Percentiles rank a stretch among this genome's conserved stretches.
Conservation (phyloP, 2,329 filamentous ascomycete species). For the Colletotrichum eremochloae region DNA sequence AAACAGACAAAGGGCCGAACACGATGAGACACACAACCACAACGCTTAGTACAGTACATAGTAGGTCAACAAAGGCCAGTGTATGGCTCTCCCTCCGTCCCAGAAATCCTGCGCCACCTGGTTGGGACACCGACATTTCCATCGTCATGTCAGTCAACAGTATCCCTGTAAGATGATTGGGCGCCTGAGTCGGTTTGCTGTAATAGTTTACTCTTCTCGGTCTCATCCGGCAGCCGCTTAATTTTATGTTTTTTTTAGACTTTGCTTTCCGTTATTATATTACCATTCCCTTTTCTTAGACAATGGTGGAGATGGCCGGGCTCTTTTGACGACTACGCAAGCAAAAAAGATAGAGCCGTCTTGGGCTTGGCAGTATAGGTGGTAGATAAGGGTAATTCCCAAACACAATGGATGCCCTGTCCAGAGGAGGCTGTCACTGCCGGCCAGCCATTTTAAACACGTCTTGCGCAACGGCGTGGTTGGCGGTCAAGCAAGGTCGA, state of each 20-base stretch:
- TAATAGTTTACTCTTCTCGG: neutral
- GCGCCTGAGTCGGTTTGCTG: slow-evolving; percentile 15
- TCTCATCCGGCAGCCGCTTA: slow-evolving; percentile 14
- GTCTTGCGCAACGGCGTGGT: slow-evolving; percentile 7
- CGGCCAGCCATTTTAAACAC: neutral
- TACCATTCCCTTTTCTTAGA: neutral
- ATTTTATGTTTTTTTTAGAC: too few species aligned
- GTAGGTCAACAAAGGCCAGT: slow-evolving; percentile 19
- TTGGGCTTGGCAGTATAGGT: neutral
- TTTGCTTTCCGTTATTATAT: neutral
- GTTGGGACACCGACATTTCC: slow-evolving; percentile 29
- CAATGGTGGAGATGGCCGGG: slow-evolving; percentile 8
- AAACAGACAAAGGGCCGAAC: slow-evolving; percentile 19
- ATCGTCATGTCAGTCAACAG: neutral
- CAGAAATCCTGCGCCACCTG: neutral
- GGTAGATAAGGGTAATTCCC: neutral
- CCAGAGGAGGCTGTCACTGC: neutral
- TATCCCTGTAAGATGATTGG: slow-evolving; percentile 41
- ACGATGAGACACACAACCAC: neutral
- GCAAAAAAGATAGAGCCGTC: neutral
- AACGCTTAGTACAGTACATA: neutral
- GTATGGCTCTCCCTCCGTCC: neutral
- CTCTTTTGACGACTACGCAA: neutral
- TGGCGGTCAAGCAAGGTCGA: neutral
- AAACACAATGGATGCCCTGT: neutral